phyloP scores from a whole-genome alignment of 2,329 filamentous ascomycete species.

The Penicillium hesseltinei region DNA sequence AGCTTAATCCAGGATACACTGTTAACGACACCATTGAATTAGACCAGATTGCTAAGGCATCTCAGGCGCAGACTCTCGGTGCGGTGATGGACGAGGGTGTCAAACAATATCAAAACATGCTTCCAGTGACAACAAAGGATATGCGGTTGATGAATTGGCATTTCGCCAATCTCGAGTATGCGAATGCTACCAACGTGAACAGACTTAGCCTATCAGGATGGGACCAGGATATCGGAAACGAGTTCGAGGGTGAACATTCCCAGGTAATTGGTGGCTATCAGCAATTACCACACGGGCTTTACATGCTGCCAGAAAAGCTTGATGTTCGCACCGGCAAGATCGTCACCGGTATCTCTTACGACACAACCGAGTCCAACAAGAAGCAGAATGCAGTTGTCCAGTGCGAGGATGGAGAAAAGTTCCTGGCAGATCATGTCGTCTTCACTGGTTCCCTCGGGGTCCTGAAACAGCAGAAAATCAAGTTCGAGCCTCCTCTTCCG shows the following conservation, averaged over 20 bases:
- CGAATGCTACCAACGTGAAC: constrained; percentile 85
- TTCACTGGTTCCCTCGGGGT: constrained; percentile 88
- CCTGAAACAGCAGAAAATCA: constrained; percentile 72
- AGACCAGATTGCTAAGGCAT: constrained; percentile 60
- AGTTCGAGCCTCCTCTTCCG: constrained; percentile 90
- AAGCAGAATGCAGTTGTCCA: constrained; percentile 60
- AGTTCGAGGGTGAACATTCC: constrained; percentile 92
- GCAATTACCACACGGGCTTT: constrained; percentile 82
- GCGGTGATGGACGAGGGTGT: constrained; percentile 93
- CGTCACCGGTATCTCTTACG: constrained; percentile 71
- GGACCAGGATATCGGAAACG: constrained; percentile 97
- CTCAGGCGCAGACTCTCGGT: constrained; percentile 71
- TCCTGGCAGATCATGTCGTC: constrained; percentile 88
- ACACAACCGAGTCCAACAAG: constrained; percentile 39
- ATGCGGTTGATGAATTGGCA: constrained; percentile 96
- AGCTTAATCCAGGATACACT: constrained; percentile 62
- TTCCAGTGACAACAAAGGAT: constrained; percentile 81
- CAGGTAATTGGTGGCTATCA: constrained; percentile 94
- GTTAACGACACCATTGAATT: constrained; percentile 70
- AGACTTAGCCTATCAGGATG: constrained; percentile 85
- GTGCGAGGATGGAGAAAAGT: constrained; percentile 71
- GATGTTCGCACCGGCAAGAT: constrained; percentile 71
- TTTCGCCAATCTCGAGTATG: constrained; percentile 96
- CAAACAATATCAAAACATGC: constrained; percentile 76
- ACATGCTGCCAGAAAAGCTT: constrained; percentile 71